phyloP scores from a whole-genome alignment of 208 protist species.

The Leishmania tarentolae region DNA sequence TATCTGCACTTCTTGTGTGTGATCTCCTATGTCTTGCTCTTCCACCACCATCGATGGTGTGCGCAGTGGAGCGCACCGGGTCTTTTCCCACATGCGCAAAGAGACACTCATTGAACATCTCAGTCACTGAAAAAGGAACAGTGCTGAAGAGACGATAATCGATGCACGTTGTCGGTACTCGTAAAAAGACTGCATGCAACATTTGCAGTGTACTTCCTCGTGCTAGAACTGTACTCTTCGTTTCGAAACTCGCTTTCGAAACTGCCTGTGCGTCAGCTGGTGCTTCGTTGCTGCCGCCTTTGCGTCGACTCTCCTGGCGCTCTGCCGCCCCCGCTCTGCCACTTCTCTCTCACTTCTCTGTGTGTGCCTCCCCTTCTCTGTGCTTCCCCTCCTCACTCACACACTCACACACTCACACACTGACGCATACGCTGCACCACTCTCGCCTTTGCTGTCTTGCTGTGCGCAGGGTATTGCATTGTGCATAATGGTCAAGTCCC shows the following conservation, averaged over 20 bases:
- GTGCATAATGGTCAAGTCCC: conserved; percentile 64
- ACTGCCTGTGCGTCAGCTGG: not conserved
- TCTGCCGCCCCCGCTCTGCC: not conserved
- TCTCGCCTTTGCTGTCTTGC: not conserved
- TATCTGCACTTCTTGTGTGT: not conserved
- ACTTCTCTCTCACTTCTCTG: not conserved
- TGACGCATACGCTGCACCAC: not conserved
- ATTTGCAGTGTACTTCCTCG: no score
- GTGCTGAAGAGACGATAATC: not conserved
- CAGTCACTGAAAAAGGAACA: not conserved
- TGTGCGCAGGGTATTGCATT: conserved; percentile 29
- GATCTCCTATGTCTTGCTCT: not conserved
- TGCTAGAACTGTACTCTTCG: not conserved
- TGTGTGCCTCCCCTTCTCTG: not conserved
- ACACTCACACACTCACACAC: conserved; percentile 12
- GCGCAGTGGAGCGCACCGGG: not conserved
- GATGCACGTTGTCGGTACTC: not conserved
- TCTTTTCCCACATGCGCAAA: not conserved
- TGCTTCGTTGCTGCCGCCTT: not conserved
- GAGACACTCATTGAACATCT: not conserved
- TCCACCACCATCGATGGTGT: not conserved
- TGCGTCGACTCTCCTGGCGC: not conserved
- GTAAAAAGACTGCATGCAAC: not conserved
- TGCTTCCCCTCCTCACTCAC: not conserved
- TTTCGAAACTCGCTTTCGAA: not conserved